Conservation (phyloP, 2,329 filamentous ascomycete species). For the Aspergillus novofumigatus region DNA sequence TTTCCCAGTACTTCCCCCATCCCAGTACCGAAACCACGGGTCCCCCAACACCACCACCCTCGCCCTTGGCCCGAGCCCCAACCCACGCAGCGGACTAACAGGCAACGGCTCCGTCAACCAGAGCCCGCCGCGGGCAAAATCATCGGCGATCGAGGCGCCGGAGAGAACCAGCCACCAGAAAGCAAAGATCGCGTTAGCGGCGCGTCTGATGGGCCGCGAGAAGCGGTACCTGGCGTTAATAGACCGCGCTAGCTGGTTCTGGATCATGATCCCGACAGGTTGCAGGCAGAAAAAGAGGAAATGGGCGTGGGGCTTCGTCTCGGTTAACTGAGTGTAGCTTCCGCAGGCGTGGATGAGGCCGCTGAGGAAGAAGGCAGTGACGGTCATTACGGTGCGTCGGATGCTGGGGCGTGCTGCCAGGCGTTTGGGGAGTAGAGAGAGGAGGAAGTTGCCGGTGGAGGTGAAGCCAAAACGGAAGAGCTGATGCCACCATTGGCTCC, state of each 20-base stretch:
- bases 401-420: constrained; percentile 13
- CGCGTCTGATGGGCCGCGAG: constrained; percentile 47
- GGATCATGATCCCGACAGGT: constrained; percentile 59
- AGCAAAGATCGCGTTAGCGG: constrained; percentile 60
- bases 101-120: constrained; percentile 84
- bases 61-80: constrained; percentile 59
- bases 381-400: constrained; percentile 20
- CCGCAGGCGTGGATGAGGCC: constrained; percentile 63
- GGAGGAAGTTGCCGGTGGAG: constrained; percentile 38
- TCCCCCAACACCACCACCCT: constrained; percentile 66
- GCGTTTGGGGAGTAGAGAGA: constrained; percentile 22
- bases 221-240: constrained; percentile 12
- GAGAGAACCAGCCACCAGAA: constrained; percentile 66
- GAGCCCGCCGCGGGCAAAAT: constrained; percentile 68
- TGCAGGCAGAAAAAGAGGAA: constrained; percentile 71
- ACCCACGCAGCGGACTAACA: constrained; percentile 61
- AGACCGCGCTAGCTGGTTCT: constrained; percentile 43
- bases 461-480: constrained; percentile 64
- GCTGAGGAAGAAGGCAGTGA: constrained; percentile 33
- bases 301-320: constrained; percentile 51
- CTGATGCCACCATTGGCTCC: constrained; percentile 90
- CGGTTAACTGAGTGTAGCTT: constrained; percentile 62
- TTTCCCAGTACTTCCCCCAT: constrained; percentile 62
- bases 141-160: constrained; percentile 64
- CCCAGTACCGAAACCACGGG: constrained; percentile 55